A percentile compares a stretch with the other conserved stretches of the same genome.
Evolutionary conservation across 352 stramenopile species (phyloP).

Genomic region (Globisporangium okanoganense): DNA sequence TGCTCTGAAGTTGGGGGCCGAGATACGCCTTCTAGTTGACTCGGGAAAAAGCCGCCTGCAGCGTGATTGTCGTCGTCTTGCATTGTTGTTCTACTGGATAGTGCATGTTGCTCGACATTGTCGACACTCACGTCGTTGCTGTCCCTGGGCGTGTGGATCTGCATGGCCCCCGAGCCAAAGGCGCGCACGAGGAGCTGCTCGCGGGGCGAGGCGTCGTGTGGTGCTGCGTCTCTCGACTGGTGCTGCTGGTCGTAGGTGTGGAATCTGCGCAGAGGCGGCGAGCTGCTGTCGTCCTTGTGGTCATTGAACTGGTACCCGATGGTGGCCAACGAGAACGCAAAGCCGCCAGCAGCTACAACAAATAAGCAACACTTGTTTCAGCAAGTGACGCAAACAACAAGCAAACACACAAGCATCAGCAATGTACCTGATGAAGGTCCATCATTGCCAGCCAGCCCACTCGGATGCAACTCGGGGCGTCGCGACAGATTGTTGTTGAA

Average conservation of each 20-base stretch:
- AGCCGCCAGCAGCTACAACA: slow-evolving; percentile 1
- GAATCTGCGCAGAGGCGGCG: not conserved
- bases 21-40: not conserved
- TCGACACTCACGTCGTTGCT: not conserved
- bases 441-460: not conserved
- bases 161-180: slow-evolving; percentile 57
- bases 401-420: not conserved
- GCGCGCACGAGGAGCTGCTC: slow-evolving; percentile 72
- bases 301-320: not conserved
- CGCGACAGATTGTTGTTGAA: not conserved
- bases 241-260: not conserved
- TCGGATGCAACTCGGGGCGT: slow-evolving; percentile 1
- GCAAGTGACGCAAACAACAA: not conserved
- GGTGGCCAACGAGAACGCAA: not conserved
- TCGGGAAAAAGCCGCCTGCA: not conserved
- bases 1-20: not conserved
- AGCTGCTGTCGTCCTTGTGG: not conserved
- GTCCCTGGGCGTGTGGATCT: slow-evolving; percentile 24
- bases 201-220: slow-evolving; percentile 48
- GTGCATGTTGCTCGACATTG: not conserved
- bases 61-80: not conserved
- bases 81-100: not conserved
- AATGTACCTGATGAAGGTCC: not conserved
- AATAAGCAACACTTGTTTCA: not conserved
- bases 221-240: not conserved